Evolutionary conservation across 1,139 yeast genomes (phyloP).

Genomic region (Suhomyces maxii): DNA sequence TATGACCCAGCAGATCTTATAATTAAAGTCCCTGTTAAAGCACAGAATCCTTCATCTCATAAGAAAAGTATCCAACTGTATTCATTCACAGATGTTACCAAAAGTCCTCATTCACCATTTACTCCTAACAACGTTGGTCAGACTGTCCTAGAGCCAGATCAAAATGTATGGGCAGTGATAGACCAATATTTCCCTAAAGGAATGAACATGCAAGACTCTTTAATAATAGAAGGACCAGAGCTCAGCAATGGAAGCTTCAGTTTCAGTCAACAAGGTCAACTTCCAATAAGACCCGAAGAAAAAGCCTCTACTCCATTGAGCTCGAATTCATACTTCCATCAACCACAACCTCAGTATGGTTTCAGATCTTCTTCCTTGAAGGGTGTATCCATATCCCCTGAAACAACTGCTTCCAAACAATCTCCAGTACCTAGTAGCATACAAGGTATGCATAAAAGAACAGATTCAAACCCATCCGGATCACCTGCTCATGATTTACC

Average conservation of each 20-base stretch:
- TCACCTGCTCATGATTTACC: slow-evolving; percentile 20
- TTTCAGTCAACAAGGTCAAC: background rate
- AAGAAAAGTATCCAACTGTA: slow-evolving; percentile 6
- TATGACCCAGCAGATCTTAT: slow-evolving; percentile 72
- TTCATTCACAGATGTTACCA: slow-evolving; percentile 10
- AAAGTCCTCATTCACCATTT: slow-evolving; percentile 10
- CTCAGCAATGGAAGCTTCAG: background rate
- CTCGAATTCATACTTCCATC: slow-evolving; percentile 6
- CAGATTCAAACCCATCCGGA: slow-evolving; percentile 37
- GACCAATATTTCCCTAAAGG: slow-evolving; percentile 67
- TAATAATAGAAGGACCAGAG: slow-evolving; percentile 51
- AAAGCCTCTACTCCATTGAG: background rate
- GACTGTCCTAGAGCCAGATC: slow-evolving; percentile 62
- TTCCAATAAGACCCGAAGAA: background rate
- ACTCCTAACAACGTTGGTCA: slow-evolving; percentile 13
- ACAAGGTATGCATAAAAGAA: slow-evolving; percentile 23
- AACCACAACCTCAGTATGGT: slow-evolving; percentile 17
- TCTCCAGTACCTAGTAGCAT: slow-evolving; percentile 10
- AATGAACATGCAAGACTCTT: slow-evolving; percentile 68
- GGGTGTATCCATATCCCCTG: slow-evolving; percentile 34
- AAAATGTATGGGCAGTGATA: slow-evolving; percentile 56
- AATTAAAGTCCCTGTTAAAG: slow-evolving; percentile 29
- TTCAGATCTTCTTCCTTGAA: slow-evolving; percentile 20
- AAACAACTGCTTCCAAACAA: slow-evolving; percentile 6
- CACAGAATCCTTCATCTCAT: background rate